phyloP scores from a whole-genome alignment of 495 filamentous ascomycete species.

The Penicillium verhagenii region DNA sequence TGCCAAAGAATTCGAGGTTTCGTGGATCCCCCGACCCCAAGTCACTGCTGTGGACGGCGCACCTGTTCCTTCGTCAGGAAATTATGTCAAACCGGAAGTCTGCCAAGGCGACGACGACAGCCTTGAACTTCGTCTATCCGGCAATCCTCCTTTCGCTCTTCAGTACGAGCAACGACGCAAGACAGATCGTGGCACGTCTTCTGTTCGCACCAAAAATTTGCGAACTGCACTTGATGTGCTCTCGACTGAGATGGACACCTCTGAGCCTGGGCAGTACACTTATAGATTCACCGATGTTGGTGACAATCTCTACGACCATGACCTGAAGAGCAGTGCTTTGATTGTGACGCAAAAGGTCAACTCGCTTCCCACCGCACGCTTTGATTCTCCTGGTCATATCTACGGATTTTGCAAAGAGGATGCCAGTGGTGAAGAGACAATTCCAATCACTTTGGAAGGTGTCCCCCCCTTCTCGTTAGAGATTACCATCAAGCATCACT shows the following conservation, averaged over 20 bases:
- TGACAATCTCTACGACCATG: conserved; percentile 80
- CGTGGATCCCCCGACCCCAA: conserved; percentile 78
- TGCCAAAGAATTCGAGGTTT: conserved; percentile 71
- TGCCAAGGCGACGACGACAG: conserved; percentile 93
- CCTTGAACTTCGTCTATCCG: conserved; percentile 74
- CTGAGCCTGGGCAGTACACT: conserved; percentile 73
- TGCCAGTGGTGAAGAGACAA: conserved; percentile 73
- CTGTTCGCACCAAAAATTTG: conserved; percentile 61
- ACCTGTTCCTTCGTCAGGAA: conserved; percentile 46
- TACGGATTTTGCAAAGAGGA: conserved; percentile 93
- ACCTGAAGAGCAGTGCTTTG: conserved; percentile 58
- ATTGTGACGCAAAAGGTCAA: conserved; percentile 79
- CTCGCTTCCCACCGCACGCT: conserved; percentile 72
- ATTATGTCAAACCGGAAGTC: conserved; percentile 71
- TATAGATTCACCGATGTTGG: conserved; percentile 81
- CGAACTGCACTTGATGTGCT: conserved; percentile 68
- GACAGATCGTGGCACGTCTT: conserved; percentile 58
- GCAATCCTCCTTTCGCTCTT: conserved; percentile 79
- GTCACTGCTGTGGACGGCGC: conserved; percentile 64
- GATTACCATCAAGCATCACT: conserved; percentile 87
- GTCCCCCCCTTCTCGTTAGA: conserved; percentile 87
- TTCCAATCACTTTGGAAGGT: conserved; percentile 80
- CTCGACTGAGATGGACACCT: conserved; percentile 79
- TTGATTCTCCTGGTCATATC: conserved; percentile 84
- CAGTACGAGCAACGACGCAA: conserved; percentile 77